Conservation (phyloP, 257 asterid genomes). For the Misopates orontium region DNA sequence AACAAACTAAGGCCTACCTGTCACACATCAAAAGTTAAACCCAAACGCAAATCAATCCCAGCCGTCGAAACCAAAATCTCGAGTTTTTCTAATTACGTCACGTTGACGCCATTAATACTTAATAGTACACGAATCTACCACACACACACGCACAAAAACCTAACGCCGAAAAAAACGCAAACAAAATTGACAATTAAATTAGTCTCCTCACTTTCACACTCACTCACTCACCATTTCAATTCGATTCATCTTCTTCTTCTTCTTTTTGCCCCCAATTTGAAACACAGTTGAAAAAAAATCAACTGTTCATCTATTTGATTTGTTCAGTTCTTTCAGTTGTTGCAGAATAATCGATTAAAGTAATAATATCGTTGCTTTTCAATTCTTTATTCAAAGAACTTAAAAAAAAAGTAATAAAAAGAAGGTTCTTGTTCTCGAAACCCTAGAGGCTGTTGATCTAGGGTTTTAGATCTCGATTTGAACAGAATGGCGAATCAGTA, state of each 20-base stretch:
- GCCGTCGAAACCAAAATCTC: too few relatives aligned
- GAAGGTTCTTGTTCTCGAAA: not conserved
- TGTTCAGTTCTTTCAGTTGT: too few relatives aligned
- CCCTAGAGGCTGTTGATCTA: constrained; percentile 28
- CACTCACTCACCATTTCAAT: not conserved
- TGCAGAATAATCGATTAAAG: constrained; percentile 9
- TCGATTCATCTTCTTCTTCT: not conserved
- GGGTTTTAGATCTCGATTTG: constrained; percentile 22
- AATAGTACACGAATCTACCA: too few relatives aligned
- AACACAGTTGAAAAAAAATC: not conserved
- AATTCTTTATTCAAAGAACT: constrained; percentile 22
- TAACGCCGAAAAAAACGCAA: constrained; percentile 24
- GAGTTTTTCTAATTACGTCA: too few relatives aligned
- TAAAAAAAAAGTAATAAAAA: constrained; percentile 5
- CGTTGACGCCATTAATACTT: too few relatives aligned
- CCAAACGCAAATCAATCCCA: too few relatives aligned
- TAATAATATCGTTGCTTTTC: constrained; percentile 2
- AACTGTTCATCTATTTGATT: not conserved
- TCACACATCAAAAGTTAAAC: too few relatives aligned
- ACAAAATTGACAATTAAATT: not conserved
- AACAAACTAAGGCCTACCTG: too few relatives aligned
- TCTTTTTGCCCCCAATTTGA: not conserved
- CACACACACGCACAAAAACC: too few relatives aligned
- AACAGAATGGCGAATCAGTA: constrained; percentile 43
- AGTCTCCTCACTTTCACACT: constrained; percentile 22